These are phyloP conservation scores for Bombardia bombarda DNA, from an alignment of 495 filamentous ascomycete genomes.

Conservation along the genomic window DNA sequence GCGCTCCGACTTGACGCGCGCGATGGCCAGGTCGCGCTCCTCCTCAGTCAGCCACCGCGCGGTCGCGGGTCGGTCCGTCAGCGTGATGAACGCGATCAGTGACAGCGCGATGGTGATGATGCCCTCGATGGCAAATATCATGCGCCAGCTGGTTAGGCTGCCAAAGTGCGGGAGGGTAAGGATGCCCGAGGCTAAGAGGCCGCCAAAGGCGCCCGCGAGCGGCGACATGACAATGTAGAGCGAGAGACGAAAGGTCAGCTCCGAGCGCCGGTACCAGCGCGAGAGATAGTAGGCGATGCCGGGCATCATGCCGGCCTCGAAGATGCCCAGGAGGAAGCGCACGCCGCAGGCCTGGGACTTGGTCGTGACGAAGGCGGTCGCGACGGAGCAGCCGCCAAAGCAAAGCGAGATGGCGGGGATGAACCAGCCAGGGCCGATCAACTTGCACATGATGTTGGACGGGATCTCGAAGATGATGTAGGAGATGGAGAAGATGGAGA, in stretches of 20 bases:
- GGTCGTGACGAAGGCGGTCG: slow-evolving; percentile 33
- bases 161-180: slow-evolving; percentile 43
- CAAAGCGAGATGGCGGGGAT: slow-evolving; percentile 47
- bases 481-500: slow-evolving; percentile 58
- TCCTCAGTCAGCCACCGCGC: slow-evolving; percentile 49
- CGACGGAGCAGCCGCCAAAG: slow-evolving; percentile 34
- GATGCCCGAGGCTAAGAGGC: slow-evolving; percentile 57
- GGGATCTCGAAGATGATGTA: slow-evolving; percentile 64
- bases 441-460: slow-evolving; percentile 57
- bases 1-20: slow-evolving; percentile 56
- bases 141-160: slow-evolving; percentile 49
- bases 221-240: slow-evolving; percentile 69
- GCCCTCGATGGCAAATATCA: slow-evolving; percentile 63
- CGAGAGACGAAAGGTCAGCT: slow-evolving; percentile 60
- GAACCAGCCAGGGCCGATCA: slow-evolving; percentile 56
- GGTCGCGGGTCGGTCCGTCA: slow-evolving; percentile 55
- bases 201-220: slow-evolving; percentile 63
- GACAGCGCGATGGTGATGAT: slow-evolving; percentile 50
- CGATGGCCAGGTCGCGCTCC: slow-evolving; percentile 46
- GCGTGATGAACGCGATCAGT: slow-evolving; percentile 40
- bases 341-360: slow-evolving; percentile 33
- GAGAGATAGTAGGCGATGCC: slow-evolving; percentile 67
- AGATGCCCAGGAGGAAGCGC: slow-evolving; percentile 51
- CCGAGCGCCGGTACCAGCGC: slow-evolving; percentile 61
- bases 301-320: slow-evolving; percentile 66